These are phyloP conservation scores for Cryptococcus sp. DNA, from an alignment of 1,284 basidiomycete genomes.

Conservation along the genomic window DNA sequence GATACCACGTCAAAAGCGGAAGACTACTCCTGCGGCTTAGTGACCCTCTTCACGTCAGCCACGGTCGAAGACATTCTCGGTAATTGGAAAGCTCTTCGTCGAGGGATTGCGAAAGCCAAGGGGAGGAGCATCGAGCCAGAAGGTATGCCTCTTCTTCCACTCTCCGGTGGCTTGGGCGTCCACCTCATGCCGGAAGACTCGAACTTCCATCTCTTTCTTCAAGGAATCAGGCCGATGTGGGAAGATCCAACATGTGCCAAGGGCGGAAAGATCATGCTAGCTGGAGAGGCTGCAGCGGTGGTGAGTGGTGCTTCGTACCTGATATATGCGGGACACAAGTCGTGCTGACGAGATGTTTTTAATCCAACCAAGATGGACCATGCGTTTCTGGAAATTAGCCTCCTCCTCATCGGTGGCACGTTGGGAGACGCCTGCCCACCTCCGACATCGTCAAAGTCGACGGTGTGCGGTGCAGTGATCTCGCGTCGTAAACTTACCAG, in stretches of 20 bases:
- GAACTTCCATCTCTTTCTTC: constrained; percentile 42
- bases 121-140: constrained; percentile 22
- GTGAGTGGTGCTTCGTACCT: constrained; percentile 16
- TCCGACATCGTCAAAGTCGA: not conserved
- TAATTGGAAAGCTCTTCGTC: constrained; percentile 37
- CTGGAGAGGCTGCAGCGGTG: constrained; percentile 13
- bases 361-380: constrained; percentile 25
- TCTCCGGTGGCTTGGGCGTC: constrained; percentile 30
- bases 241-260: constrained; percentile 34
- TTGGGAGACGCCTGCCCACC: constrained; percentile 18
- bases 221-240: constrained; percentile 43
- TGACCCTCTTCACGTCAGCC: constrained; percentile 26
- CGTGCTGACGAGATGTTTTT: not conserved
- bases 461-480: constrained; percentile 35
- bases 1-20: not conserved
- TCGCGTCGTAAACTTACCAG: constrained; percentile 26
- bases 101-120: constrained; percentile 21
- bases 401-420: constrained; percentile 28
- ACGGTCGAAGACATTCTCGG: constrained; percentile 35
- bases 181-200: constrained; percentile 28
- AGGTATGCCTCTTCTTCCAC: constrained; percentile 9
- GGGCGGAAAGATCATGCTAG: constrained; percentile 39
- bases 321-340: not conserved
- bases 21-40: constrained; percentile 32
- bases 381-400: constrained; percentile 27